Conservation (phyloP, 1,284 basidiomycete genomes). For the Boletellus deceptivus region DNA sequence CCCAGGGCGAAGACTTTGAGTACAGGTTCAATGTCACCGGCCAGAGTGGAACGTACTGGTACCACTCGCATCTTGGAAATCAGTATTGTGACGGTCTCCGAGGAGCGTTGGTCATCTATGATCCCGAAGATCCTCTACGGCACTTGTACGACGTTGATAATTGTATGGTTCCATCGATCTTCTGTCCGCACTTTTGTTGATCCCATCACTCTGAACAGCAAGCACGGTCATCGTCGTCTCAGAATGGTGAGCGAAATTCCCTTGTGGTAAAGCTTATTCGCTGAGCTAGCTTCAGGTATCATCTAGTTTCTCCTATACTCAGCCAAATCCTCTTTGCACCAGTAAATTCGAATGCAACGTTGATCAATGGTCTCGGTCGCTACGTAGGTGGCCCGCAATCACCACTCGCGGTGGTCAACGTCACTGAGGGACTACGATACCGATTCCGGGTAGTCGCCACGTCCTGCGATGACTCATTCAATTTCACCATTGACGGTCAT, state of each 20-base stretch:
- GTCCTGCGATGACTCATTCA: slow-evolving; percentile 36
- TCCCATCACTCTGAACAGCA: slow-evolving; percentile 12
- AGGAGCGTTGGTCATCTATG: slow-evolving; percentile 41
- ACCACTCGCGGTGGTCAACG: slow-evolving; percentile 36
- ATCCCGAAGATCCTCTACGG: slow-evolving; percentile 35
- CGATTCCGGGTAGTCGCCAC: slow-evolving; percentile 36
- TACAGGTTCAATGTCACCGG: slow-evolving; percentile 19
- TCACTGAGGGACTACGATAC: slow-evolving; percentile 26
- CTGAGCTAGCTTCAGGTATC: slow-evolving; percentile 27
- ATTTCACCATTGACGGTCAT: slow-evolving; percentile 44
- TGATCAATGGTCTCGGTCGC: slow-evolving; percentile 51
- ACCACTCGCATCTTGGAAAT: slow-evolving; percentile 31
- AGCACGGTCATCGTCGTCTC: slow-evolving; percentile 32
- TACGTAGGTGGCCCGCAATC: slow-evolving; percentile 34
- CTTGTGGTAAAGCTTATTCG: neutral
- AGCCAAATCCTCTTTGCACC: neutral
- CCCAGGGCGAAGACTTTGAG: slow-evolving; percentile 21
- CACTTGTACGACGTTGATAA: slow-evolving; percentile 41
- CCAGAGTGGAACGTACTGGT: slow-evolving; percentile 36
- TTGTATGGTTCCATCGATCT: slow-evolving; percentile 19
- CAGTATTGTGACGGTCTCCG: slow-evolving; percentile 49
- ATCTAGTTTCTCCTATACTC: slow-evolving; percentile 18
- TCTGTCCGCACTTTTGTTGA: neutral
- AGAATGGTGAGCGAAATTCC: slow-evolving; percentile 26
- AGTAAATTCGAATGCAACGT: slow-evolving; percentile 35